Base-by-base conservation (phyloP, 257 asterid species). In the Plantago elongata region DNA sequence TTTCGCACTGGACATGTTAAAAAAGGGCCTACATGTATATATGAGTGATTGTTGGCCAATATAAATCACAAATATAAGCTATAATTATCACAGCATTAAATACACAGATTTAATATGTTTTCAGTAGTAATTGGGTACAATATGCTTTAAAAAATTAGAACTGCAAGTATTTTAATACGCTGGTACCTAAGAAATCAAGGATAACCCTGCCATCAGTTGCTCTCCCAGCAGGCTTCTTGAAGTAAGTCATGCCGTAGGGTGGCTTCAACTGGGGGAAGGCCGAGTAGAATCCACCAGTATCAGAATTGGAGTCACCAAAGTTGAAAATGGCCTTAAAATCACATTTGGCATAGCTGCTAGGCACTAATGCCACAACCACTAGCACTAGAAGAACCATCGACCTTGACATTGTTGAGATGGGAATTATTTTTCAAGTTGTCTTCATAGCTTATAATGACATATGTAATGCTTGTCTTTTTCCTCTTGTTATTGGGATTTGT, bases 181-280 rank as follows among this genome's bases (percentile, higher is more conserved):
- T 22, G 27, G 43, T 77, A 90, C 96, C 98, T 63, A 90, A 73
- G 40, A 90, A 90, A 76, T 90, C 98, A 22, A 88, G 11, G 56
- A 85, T 69, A 70, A 90, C 69, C 60, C 98, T 70, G 63, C 96
- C 98, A 58, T 90, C 98, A 56, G 86, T 81, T n/a, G 95, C 89
- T 54, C 98, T 67, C 0, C 97, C 95, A 11, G 64, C 78, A 3
- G 97, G 95, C 61, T 57, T 89, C 11, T 76, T 75, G 81, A 89
- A 89, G 75, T 76, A 89, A 44, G 94, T 89, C 90, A 83, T 87
- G 65, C 97, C 94, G 55, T 71, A 54, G 4, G 97, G 97, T 3
- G 69, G 75, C 12, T 65, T 56, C 67, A 79, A 82, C 4, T 92
- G 66, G 13, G 95, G 95, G 37, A 89, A 89, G 51, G 95, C 97